These are phyloP conservation scores for Bidens hawaiensis DNA, from an alignment of 140 eudicot genomes.

Conservation along the genomic window DNA sequence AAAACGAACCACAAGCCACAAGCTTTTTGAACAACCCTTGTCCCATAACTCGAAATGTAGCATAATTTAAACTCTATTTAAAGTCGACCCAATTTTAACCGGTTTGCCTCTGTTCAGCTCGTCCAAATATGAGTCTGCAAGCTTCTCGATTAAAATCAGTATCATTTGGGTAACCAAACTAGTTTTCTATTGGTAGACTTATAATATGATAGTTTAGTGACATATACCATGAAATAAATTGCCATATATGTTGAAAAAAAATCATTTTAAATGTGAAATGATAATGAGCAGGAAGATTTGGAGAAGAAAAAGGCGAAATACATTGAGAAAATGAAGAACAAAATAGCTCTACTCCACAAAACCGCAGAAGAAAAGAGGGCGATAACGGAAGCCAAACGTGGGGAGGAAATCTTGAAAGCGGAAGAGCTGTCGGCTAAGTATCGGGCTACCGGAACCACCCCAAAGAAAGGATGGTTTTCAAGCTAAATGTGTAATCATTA, in stretches of 20 bases:
- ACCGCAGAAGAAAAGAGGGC: slow-evolving; percentile 72
- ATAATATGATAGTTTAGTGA: slow-evolving; percentile 2
- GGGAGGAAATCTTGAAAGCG: slow-evolving; percentile 69
- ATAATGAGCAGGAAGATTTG: slow-evolving; percentile 45
- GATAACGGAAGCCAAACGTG: slow-evolving; percentile 57
- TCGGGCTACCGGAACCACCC: slow-evolving; percentile 64
- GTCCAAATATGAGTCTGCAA: too few relatives aligned
- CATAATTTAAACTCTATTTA: too few relatives aligned
- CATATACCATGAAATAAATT: background rate
- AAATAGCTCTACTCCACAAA: slow-evolving; percentile 50
- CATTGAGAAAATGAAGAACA: slow-evolving; percentile 64
- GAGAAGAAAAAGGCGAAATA: slow-evolving; percentile 72
- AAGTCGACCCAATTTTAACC: too few relatives aligned
- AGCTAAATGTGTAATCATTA: slow-evolving; percentile 22
- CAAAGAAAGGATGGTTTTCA: slow-evolving; percentile 58
- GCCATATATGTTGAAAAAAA: background rate
- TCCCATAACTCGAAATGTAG: too few relatives aligned
- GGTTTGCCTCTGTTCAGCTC: too few relatives aligned
- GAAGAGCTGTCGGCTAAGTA: slow-evolving; percentile 73
- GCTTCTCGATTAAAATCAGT: too few relatives aligned
- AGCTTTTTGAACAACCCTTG: too few relatives aligned
- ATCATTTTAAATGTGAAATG: background rate
- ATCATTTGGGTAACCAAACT: background rate
- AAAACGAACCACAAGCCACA: too few relatives aligned
- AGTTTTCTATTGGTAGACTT: background rate